Evolutionary conservation across 495 filamentous ascomycete genomes (phyloP).

Genomic region (Penicillium macrosclerotiorum): DNA sequence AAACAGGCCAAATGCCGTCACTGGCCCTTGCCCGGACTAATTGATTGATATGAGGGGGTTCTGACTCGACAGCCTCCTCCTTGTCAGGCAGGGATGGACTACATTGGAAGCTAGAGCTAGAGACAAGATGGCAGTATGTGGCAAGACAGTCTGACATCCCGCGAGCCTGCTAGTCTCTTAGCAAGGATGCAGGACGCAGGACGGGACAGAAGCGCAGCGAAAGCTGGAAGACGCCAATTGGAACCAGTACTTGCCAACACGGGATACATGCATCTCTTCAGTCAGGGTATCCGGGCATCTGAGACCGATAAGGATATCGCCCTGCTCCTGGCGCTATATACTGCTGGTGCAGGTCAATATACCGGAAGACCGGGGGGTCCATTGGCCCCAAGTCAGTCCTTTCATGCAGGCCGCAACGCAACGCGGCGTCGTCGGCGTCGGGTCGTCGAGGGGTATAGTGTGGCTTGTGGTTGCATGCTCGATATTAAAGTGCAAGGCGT

Average conservation of each 20-base stretch:
- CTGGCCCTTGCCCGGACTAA: too few species aligned
- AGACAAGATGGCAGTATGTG: conserved; percentile 1
- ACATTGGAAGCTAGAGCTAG: not conserved
- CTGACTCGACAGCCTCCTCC: conserved; percentile 16
- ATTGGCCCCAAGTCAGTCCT: conserved; percentile 10
- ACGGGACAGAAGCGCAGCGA: conserved; percentile 15
- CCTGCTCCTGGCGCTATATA: not conserved
- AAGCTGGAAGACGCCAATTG: conserved; percentile 12
- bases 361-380: conserved; percentile 10
- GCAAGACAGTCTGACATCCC: conserved; percentile 6
- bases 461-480: conserved; percentile 13
- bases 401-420: conserved; percentile 13
- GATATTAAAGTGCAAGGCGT: conserved; percentile 7
- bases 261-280: conserved; percentile 1
- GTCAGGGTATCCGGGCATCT: not conserved
- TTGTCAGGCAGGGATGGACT: not conserved
- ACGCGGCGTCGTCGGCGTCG: too few species aligned
- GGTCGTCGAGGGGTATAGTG: conserved; percentile 4
- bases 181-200: conserved; percentile 16
- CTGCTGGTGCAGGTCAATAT: conserved; percentile 10
- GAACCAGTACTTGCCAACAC: not conserved
- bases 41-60: not conserved
- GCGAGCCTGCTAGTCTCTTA: not conserved
- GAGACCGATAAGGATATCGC: conserved; percentile 13
- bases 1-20: too few species aligned